Evolutionary conservation across 768 basidiomycete species (phyloP), one percentile per base, ranked within the genome.

Genomic region (Leccinellum rugosiceps): DNA sequence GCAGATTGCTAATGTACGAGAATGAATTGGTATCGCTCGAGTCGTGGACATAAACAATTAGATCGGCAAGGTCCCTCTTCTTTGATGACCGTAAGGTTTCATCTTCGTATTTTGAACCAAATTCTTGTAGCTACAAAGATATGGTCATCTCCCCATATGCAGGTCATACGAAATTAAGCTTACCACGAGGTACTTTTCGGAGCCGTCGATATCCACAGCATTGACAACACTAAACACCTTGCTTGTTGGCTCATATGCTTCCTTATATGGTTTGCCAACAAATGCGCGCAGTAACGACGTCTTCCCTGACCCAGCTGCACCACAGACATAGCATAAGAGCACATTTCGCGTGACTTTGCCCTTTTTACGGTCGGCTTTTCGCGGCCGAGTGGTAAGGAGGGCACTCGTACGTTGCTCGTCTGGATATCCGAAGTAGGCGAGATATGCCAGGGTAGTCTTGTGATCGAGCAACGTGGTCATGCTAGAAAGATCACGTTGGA

Each of bases 11-110:
- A 71, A 99, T 94, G 75, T 98, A 97, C 48, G 93, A 95, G 72
- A 99, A 99, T 10, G 94, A 97, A 75, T 99, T 98, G 41, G 96
- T 98, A 70, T 99, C 96, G 68, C 92, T 94, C 48, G 95, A 98
- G 74, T 99, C 96, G 67, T 98, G 87, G 31, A 98, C 94, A 69
- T 96, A 98, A 61, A 95, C 83, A 59, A 98, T 90, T 43, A 98
- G 92, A 73, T 99, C 96, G 19, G 92, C 92, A 46, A 91, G 75
- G 70, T 97, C 95, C 31, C 87, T 86, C 76, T 94, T 97, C 77
- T 93, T 96, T 38, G 86, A 80, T 71, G 88, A 93, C 59, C 94
- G 83, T 56, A 98, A 76, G 10, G 84, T 87, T 72, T 98, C 96
- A 0, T 90, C 81, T 74, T 99, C 96, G 65, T 96, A 97, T 71